Conservation (phyloP, 2,329 filamentous ascomycete species). For the Ophiostoma sp. region DNA sequence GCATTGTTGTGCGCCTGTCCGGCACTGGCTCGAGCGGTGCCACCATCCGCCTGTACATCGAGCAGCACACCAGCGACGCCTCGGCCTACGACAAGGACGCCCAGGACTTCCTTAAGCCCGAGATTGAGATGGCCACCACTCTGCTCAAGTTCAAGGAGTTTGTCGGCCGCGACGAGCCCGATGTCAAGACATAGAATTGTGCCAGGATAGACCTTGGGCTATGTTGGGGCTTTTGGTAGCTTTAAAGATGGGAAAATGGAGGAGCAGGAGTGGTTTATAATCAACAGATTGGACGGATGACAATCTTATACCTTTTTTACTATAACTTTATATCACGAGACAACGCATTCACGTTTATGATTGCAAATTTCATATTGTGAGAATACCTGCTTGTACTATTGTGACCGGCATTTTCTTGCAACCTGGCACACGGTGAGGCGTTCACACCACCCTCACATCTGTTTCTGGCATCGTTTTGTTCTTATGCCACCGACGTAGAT, state of each 20-base stretch:
- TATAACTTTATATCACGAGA: slow-evolving; percentile 10
- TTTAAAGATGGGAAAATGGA: not conserved
- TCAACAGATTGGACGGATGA: not conserved
- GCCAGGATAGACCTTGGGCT: not conserved
- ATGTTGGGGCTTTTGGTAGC: not conserved
- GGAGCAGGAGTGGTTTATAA: not conserved
- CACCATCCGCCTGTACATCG: slow-evolving; percentile 93
- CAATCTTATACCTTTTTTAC: slow-evolving; percentile 8
- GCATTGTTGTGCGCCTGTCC: slow-evolving; percentile 90
- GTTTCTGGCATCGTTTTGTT: too few species aligned
- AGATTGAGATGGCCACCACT: slow-evolving; percentile 77
- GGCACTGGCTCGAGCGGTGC: slow-evolving; percentile 93
- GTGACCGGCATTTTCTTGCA: too few species aligned
- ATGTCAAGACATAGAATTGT: slow-evolving; percentile 76
- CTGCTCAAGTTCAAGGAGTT: slow-evolving; percentile 92
- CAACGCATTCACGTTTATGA: not conserved
- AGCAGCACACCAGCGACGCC: slow-evolving; percentile 84
- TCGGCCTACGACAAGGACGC: slow-evolving; percentile 75
- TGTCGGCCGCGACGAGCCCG: slow-evolving; percentile 84
- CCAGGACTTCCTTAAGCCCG: slow-evolving; percentile 88
- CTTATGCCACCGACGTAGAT: too few species aligned
- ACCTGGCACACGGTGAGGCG: too few species aligned
- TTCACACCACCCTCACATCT: too few species aligned
- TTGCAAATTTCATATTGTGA: too few species aligned
- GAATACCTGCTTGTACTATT: too few species aligned